Conservation (phyloP, 768 basidiomycete genomes). For the Grammothele lineata region DNA sequence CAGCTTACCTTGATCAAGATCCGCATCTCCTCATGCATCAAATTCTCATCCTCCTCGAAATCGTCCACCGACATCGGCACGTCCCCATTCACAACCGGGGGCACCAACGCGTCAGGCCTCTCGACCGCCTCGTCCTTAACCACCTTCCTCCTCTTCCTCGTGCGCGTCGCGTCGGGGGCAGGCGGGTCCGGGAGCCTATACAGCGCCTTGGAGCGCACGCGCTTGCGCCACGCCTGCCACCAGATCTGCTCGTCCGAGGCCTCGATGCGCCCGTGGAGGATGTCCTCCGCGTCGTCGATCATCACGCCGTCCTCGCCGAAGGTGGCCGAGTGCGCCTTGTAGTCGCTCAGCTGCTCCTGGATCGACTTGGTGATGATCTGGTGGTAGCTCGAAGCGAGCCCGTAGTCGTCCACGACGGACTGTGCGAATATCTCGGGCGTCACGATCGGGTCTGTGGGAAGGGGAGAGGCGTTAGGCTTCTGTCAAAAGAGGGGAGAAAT, state of each 20-base stretch:
- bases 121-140: constrained; percentile 25
- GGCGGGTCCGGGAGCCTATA: constrained; percentile 28
- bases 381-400: constrained; percentile 62
- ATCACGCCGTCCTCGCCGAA: constrained; percentile 40
- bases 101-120: neutral
- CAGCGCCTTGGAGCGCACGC: constrained; percentile 36
- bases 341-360: constrained; percentile 84
- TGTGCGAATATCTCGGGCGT: constrained; percentile 90
- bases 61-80: constrained; percentile 52
- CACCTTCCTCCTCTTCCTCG: constrained; percentile 41
- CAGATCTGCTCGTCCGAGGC: constrained; percentile 40
- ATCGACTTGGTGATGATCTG: constrained; percentile 73
- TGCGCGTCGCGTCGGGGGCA: constrained; percentile 17
- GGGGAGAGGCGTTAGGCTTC: neutral
- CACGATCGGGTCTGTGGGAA: constrained; percentile 77
- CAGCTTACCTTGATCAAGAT: constrained; percentile 84
- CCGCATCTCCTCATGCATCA: constrained; percentile 80
- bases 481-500: neutral
- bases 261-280: constrained; percentile 37
- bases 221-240: constrained; percentile 74
- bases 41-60: constrained; percentile 60
- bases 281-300: constrained; percentile 29
- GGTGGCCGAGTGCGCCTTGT: constrained; percentile 58
- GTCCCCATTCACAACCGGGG: constrained; percentile 8
- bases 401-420: constrained; percentile 87